A percentile compares a stretch with the other conserved stretches of the same genome.
Conservation (phyloP, 1,284 basidiomycete species). For the Puccinia horiana region DNA sequence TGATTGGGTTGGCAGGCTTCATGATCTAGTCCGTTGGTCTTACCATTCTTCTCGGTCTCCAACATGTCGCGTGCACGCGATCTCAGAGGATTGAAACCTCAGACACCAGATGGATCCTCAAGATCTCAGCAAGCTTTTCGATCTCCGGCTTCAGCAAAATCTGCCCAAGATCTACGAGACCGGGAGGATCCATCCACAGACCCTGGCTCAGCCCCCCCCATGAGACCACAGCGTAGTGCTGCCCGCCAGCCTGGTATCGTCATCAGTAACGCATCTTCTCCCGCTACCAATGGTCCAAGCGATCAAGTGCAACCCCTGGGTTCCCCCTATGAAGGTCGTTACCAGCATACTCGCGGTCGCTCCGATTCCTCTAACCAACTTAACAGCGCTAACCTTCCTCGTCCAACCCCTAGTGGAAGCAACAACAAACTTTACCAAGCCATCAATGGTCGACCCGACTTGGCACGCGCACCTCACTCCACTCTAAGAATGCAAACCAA, state of each 20-base stretch:
- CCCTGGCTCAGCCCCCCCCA: slow-evolving; percentile 15
- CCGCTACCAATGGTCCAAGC: neutral
- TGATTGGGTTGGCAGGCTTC: too few species aligned
- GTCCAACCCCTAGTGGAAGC: slow-evolving; percentile 19
- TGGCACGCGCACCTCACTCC: neutral
- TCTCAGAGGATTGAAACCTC: slow-evolving; percentile 27
- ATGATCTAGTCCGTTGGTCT: too few species aligned
- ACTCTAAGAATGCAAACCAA: slow-evolving; percentile 12
- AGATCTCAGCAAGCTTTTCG: slow-evolving; percentile 1
- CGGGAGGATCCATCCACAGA: slow-evolving; percentile 3
- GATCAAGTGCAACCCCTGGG: neutral
- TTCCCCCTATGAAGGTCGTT: neutral
- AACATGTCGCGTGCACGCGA: slow-evolving; percentile 44
- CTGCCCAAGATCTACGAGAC: neutral
- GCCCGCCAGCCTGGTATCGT: slow-evolving; percentile 48
- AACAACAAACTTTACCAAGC: slow-evolving; percentile 45
- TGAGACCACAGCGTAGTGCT: slow-evolving; percentile 43
- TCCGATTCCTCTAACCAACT: slow-evolving; percentile 14
- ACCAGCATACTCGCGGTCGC: slow-evolving; percentile 26
- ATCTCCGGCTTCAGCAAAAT: neutral
- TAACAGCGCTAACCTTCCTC: neutral
- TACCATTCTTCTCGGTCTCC: neutral
- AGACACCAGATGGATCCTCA: slow-evolving; percentile 5
- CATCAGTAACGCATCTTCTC: slow-evolving; percentile 30
- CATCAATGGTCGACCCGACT: slow-evolving; percentile 20